phyloP scores from a whole-genome alignment of 495 filamentous ascomycete species.

The Neurospora intermedia region DNA sequence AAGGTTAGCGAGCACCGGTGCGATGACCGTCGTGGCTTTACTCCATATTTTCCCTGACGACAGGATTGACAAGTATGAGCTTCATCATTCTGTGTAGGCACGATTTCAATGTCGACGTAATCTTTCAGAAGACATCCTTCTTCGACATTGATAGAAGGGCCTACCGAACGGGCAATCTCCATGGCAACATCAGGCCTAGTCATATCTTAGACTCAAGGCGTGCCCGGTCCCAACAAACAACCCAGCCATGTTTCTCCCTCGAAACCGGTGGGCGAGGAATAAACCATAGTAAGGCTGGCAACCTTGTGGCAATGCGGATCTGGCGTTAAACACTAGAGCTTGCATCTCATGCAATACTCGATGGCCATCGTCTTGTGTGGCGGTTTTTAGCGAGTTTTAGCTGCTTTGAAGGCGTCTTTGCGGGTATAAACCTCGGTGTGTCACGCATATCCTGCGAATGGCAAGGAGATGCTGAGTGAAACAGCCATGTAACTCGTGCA shows the following conservation, averaged over 20 bases:
- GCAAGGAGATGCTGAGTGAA: not conserved
- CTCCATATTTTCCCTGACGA: not conserved
- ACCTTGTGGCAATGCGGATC: not conserved
- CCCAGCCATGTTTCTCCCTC: not conserved
- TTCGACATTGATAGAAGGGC: not conserved
- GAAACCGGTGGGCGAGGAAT: not conserved
- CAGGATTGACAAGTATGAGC: not conserved
- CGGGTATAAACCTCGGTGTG: not conserved
- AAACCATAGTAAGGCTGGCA: not conserved
- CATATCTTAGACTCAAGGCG: not conserved
- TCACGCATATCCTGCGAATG: not conserved
- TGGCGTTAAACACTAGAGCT: not conserved
- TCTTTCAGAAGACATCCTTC: not conserved
- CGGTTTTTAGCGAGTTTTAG: not conserved
- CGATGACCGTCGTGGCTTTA: not conserved
- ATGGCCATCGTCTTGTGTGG: not conserved
- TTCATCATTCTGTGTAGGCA: not conserved
- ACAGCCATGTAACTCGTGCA: not conserved
- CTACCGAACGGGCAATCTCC: not conserved
- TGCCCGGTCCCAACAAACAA: not conserved
- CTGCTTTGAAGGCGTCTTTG: not conserved
- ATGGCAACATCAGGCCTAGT: not conserved
- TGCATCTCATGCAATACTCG: not conserved
- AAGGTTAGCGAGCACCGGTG: not conserved
- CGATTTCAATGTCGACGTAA: not conserved